Conservation (phyloP, 331 rosid species). For the Spiraea crenata region DNA sequence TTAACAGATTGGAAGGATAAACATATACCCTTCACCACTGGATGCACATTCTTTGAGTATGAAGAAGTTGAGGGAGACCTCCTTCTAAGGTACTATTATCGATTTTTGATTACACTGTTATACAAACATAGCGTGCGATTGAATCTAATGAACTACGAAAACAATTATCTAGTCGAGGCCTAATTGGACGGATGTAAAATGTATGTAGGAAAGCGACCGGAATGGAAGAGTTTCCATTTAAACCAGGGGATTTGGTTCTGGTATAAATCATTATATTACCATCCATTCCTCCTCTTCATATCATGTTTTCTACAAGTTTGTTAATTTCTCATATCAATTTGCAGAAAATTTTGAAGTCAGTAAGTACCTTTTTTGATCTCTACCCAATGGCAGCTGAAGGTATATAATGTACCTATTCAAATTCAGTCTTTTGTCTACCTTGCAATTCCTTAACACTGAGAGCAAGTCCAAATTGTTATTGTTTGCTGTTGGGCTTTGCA, state of each 20-base stretch:
- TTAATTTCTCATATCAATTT: not conserved
- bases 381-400: constrained; percentile 47
- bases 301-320: not conserved
- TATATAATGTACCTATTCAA: not conserved
- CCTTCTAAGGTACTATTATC: constrained; percentile 28
- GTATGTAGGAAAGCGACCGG: constrained; percentile 45
- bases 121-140: no score
- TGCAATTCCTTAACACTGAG: no score
- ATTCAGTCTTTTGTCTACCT: no score
- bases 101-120: not conserved
- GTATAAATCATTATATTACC: constrained; percentile 20
- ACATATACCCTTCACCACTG: constrained; percentile 42
- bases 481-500: constrained; percentile 14
- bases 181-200: not conserved
- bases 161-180: no score
- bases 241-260: constrained; percentile 51
- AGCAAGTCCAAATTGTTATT: no score
- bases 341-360: constrained; percentile 45
- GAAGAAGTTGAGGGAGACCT: constrained; percentile 29
- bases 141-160: no score
- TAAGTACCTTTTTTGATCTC: constrained; percentile 35
- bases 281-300: no score
- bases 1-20: constrained; percentile 39
- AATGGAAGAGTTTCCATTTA: constrained; percentile 51
- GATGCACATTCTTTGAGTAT: constrained; percentile 42